Percentiles rank a stretch among this genome's conserved stretches.
Conservation (phyloP, 352 stramenopile genomes). For the Elongisporangium senticosum region DNA sequence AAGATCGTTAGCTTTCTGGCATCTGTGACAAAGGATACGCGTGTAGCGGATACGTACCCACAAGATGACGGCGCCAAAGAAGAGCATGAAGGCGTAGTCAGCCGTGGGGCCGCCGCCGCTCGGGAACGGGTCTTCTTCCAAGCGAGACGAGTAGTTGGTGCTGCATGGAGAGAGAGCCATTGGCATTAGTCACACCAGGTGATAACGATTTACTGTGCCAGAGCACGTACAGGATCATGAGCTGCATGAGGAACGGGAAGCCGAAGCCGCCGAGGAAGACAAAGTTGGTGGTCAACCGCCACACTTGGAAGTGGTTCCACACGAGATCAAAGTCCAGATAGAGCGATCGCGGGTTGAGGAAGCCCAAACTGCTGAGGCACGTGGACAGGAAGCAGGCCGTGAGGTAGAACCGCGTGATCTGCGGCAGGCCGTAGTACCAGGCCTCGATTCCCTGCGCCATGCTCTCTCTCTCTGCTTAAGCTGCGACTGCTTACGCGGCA, state of each 20-base stretch:
- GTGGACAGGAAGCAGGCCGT: conserved; percentile 81
- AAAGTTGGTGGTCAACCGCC: conserved; percentile 85
- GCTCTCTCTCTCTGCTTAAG: background rate
- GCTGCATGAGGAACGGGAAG: conserved; percentile 88
- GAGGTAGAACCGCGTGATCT: conserved; percentile 85
- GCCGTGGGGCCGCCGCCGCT: conserved; percentile 71
- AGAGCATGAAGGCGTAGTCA: conserved; percentile 88
- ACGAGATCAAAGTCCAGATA: conserved; percentile 85
- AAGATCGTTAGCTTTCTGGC: background rate
- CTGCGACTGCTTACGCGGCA: background rate
- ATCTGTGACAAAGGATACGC: background rate
- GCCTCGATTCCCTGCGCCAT: conserved; percentile 76
- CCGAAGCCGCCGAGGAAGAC: conserved; percentile 86
- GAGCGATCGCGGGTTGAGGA: conserved; percentile 76
- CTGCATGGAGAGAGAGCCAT: conserved; percentile 15
- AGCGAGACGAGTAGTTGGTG: conserved; percentile 74
- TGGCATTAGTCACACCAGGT: background rate
- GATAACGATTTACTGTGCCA: background rate
- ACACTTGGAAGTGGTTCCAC: conserved; percentile 86
- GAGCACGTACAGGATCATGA: conserved; percentile 80
- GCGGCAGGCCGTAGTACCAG: conserved; percentile 82
- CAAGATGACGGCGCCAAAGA: conserved; percentile 72
- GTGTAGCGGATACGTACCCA: conserved; percentile 40
- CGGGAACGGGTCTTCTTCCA: conserved; percentile 84
- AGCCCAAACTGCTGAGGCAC: conserved; percentile 65